Evolutionary conservation across 2,329 filamentous ascomycete species (phyloP).

Genomic region (Clarireedia paspali): DNA sequence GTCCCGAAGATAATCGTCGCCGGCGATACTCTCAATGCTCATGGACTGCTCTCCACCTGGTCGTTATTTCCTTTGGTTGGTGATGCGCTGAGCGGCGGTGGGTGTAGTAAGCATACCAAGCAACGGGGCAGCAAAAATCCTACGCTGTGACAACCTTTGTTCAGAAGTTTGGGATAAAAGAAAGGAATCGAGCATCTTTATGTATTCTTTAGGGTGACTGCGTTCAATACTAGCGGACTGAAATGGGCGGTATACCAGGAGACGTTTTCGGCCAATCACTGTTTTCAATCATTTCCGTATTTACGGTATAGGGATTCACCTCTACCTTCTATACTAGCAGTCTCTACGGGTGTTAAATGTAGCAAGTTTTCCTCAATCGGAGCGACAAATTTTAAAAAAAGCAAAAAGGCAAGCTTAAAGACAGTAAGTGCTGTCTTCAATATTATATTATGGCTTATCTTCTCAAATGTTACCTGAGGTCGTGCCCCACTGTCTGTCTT

Average conservation of each 20-base stretch:
- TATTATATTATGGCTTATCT: no score
- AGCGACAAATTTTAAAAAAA: no score
- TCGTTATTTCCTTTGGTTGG: slow-evolving; percentile 7
- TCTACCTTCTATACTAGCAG: background rate
- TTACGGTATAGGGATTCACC: background rate
- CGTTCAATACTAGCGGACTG: slow-evolving; percentile 13
- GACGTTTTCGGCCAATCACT: slow-evolving; percentile 28
- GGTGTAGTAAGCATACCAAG: slow-evolving; percentile 12
- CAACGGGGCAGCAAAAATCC: slow-evolving; percentile 8
- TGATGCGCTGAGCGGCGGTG: slow-evolving; percentile 3
- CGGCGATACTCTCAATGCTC: no score
- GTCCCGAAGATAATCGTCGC: no score
- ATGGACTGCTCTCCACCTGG: no score
- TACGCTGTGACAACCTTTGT: slow-evolving; percentile 23
- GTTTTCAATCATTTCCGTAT: slow-evolving; percentile 17
- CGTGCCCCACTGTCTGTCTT: no score
- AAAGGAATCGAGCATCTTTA: slow-evolving; percentile 27
- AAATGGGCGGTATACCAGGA: slow-evolving; percentile 17
- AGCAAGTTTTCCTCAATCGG: no score
- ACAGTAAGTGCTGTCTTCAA: no score
- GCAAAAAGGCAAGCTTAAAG: no score
- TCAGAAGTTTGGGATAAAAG: slow-evolving; percentile 18
- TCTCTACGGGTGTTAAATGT: no score
- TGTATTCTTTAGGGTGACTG: slow-evolving; percentile 20
- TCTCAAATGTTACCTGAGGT: no score